Evolutionary conservation across 495 filamentous ascomycete genomes (phyloP).

Genomic region (Hypoxylon fragiforme): DNA sequence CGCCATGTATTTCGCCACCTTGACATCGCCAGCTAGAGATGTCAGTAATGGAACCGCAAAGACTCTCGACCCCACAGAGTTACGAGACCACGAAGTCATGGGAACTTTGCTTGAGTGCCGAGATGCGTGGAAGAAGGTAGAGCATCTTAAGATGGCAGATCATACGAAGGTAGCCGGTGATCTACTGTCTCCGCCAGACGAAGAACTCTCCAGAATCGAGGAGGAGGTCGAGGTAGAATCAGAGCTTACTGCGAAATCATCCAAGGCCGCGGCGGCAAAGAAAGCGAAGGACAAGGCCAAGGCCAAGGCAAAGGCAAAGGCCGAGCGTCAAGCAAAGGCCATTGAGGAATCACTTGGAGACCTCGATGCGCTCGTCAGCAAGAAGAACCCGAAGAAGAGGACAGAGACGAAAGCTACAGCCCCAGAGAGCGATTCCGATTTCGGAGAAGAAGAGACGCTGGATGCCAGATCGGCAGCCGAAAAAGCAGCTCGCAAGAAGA

Average conservation of each 20-base stretch:
- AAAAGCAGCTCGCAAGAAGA: slow-evolving; percentile 84
- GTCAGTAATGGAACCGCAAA: slow-evolving; percentile 52
- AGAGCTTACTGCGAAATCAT: slow-evolving; percentile 34
- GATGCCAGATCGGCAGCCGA: slow-evolving; percentile 64
- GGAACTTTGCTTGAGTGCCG: slow-evolving; percentile 77
- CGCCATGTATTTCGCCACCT: slow-evolving; percentile 89
- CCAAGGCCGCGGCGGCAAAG: slow-evolving; percentile 35
- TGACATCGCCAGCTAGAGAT: slow-evolving; percentile 71
- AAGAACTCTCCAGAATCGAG: slow-evolving; percentile 38
- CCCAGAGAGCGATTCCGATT: slow-evolving; percentile 62
- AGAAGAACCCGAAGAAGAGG: slow-evolving; percentile 51
- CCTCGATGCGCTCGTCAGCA: slow-evolving; percentile 46
- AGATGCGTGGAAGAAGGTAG: slow-evolving; percentile 76
- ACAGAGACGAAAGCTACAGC: slow-evolving; percentile 35
- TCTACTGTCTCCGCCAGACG: slow-evolving; percentile 44
- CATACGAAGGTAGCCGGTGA: slow-evolving; percentile 12
- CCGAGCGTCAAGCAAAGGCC: slow-evolving; percentile 36
- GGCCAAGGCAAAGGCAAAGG: slow-evolving; percentile 31
- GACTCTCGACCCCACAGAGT: slow-evolving; percentile 63
- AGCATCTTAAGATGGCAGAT: slow-evolving; percentile 53
- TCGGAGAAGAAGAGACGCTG: slow-evolving; percentile 61
- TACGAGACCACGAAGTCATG: slow-evolving; percentile 90
- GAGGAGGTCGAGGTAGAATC: slow-evolving; percentile 28
- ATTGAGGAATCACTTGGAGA: slow-evolving; percentile 54
- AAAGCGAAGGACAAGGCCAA: slow-evolving; percentile 42